These are phyloP conservation scores for Leccinum ponderosum DNA, from an alignment of 1,284 basidiomycete genomes.

Conservation along the genomic window DNA sequence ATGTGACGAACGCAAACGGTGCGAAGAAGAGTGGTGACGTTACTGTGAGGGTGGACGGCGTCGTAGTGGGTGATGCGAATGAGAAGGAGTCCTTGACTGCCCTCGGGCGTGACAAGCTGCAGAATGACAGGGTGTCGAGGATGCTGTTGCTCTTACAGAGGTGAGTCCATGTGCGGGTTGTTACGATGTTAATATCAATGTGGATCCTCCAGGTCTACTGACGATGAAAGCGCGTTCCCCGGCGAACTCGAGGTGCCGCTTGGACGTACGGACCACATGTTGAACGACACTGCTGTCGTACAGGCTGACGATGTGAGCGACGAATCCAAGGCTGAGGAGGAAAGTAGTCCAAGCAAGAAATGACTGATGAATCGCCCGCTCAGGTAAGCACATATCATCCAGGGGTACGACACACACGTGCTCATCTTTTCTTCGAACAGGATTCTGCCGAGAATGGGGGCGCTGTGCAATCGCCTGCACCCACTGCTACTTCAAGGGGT, in stretches of 20 bases:
- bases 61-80: constrained; percentile 54
- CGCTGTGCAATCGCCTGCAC: constrained; percentile 23
- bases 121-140: constrained; percentile 63
- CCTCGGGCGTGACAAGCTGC: constrained; percentile 69
- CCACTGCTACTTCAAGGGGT: constrained; percentile 26
- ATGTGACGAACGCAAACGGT: constrained; percentile 22
- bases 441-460: constrained; percentile 23
- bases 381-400: constrained; percentile 13
- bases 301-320: constrained; percentile 23
- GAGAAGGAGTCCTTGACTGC: constrained; percentile 75
- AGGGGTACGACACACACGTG: background rate
- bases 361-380: constrained; percentile 16
- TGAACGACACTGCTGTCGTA: constrained; percentile 39
- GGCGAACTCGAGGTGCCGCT: constrained; percentile 62
- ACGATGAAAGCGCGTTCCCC: constrained; percentile 52
- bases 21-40: constrained; percentile 30
- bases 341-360: constrained; percentile 23
- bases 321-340: constrained; percentile 36
- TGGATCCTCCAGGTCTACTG: constrained; percentile 16
- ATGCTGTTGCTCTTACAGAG: constrained; percentile 66
- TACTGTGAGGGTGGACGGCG: constrained; percentile 55
- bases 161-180: constrained; percentile 35
- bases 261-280: constrained; percentile 59
- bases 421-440: constrained; percentile 12
- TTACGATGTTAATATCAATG: constrained; percentile 22